Evolutionary conservation across 805 yeast species (phyloP), one percentile per base, ranked within the genome.

Genomic region (Kregervanrija fluxuum): DNA sequence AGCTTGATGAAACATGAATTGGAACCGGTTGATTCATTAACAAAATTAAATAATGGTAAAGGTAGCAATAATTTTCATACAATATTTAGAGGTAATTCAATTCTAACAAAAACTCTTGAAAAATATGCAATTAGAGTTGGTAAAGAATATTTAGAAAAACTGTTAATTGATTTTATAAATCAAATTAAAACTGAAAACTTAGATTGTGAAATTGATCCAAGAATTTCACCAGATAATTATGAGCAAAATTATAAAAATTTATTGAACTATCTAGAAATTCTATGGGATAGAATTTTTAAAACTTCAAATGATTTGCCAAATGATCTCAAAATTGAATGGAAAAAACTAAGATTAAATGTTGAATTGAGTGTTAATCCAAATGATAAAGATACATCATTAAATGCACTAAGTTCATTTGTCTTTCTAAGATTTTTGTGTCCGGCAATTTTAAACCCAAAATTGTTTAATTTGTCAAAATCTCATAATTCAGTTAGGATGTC

Each of bases 361-460:
- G 95, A 83, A 53, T 59, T 77, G 35, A 75, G 77, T 10, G 71
- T 78, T 48, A 79, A 75, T 49, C 78, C 81, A 1, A 70, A 66
- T 11, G 83, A 80, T 54, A 41, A 45, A 0, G 66, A 62, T 5
- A 58, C 68, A 9, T 74, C 88, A 0, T 67, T 83, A 47, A 83
- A 89, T 56, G 85, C 95, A 41, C 66, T 90, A 31, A 76, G 93
- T 15, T 89, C 96, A 1, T 85, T 93, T 55, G 66, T 91, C 11
- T 93, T 91, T 59, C 65, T 91, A 48, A 69, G 96, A 48, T 86
- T 82, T 61, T 75, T 89, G 51, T 89, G 96, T 55, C 98, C 99
- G 0, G 95, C 96, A 0, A 75, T 91, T 30, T 65, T 93, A 57
- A 90, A 88, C 55, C 99, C 99, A 0, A 88, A 87, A 55, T 62